Percentiles rank a stretch among this genome's conserved stretches.
phyloP scores from a whole-genome alignment of 495 filamentous ascomycete species.

The Hyphodiscus hymeniophilus region DNA sequence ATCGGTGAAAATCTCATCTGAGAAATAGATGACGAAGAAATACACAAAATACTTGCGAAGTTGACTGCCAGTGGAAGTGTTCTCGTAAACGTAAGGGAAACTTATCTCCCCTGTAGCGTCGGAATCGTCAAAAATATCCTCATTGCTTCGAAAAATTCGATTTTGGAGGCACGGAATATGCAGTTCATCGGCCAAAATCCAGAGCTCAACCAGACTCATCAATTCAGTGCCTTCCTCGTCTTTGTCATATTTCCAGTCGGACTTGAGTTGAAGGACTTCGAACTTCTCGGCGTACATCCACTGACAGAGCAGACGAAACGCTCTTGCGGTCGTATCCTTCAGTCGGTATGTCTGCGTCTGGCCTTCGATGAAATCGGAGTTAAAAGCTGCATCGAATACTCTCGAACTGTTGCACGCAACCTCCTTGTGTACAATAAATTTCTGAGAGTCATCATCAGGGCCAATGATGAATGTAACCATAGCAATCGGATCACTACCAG shows the following conservation, averaged over 20 bases:
- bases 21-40: no score
- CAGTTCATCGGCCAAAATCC: constrained; percentile 6
- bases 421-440: constrained; percentile 3
- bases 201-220: not conserved
- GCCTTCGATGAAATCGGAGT: constrained; percentile 5
- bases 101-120: no score
- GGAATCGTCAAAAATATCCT: no score
- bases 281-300: constrained; percentile 3
- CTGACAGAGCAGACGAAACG: not conserved
- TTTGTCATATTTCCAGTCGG: no score
- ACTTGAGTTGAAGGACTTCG: no score
- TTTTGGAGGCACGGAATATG: constrained; percentile 8
- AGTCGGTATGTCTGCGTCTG: constrained; percentile 6
- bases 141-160: no score
- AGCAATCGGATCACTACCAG: no score
- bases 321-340: not conserved
- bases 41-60: no score
- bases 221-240: not conserved
- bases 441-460: not conserved
- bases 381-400: constrained; percentile 2
- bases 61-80: no score
- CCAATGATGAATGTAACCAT: not conserved
- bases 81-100: no score
- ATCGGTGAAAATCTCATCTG: no score
- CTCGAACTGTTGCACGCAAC: not conserved